These are phyloP conservation scores for Hanseniaspora opuntiae DNA, from an alignment of 805 yeast genomes.

Conservation along the genomic window DNA sequence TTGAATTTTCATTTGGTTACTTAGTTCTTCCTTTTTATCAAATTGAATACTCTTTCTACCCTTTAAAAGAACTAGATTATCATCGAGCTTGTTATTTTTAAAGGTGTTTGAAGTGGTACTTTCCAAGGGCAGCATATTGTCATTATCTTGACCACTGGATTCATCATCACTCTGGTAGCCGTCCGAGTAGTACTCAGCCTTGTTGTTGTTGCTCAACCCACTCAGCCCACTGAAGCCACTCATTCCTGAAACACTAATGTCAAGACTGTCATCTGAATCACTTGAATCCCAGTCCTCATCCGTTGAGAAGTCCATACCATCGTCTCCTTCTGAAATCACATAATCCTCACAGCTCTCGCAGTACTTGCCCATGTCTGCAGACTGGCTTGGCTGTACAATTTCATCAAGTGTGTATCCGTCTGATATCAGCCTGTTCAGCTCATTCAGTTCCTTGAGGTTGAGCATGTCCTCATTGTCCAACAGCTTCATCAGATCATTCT, in stretches of 20 bases:
- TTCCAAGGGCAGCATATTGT: neutral
- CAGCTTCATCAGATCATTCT: neutral
- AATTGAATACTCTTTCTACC: slow-evolving; percentile 9
- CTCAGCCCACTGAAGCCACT: slow-evolving; percentile 11
- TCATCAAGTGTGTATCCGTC: slow-evolving; percentile 4
- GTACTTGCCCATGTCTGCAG: neutral
- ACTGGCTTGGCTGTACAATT: neutral
- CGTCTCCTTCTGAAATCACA: neutral
- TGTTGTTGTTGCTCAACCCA: slow-evolving; percentile 6
- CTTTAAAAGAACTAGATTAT: neutral
- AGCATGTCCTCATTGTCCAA: slow-evolving; percentile 7
- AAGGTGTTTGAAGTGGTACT: neutral
- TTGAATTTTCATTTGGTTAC: slow-evolving; percentile 11
- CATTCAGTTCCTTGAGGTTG: slow-evolving; percentile 10
- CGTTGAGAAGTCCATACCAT: neutral
- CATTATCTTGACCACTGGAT: neutral
- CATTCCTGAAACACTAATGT: slow-evolving; percentile 11
- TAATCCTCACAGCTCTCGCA: slow-evolving; percentile 8
- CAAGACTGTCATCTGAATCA: slow-evolving; percentile 5
- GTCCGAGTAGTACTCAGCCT: slow-evolving; percentile 5
- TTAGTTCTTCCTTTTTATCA: slow-evolving; percentile 10
- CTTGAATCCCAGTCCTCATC: neutral
- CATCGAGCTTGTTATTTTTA: neutral
- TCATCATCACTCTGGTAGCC: slow-evolving; percentile 1
- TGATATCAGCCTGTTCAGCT: slow-evolving; percentile 1